Base-by-base conservation (phyloP, 495 filamentous ascomycete species). In the Friedmanniomyces simplex region DNA sequence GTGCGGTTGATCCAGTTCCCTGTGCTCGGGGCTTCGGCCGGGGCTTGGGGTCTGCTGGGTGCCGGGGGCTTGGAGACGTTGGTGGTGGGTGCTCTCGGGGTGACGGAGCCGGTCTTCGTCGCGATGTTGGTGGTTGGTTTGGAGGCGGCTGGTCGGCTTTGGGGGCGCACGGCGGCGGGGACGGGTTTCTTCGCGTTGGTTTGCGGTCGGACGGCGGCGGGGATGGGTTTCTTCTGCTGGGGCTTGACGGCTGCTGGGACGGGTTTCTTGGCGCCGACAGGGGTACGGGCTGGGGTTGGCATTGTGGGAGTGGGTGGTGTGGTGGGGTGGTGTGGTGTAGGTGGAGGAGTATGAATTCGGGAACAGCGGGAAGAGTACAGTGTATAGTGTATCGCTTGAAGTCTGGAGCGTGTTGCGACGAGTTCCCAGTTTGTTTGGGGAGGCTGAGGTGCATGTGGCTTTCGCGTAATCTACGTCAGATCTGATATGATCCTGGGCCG, bases 1-100 rank as follows among this genome's bases (percentile, higher is more conserved):
- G 59, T 64, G 45, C 63, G 58, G 41, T 63, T 69, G 55, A 73
- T 63, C 69, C 69, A 73, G 60, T 67, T 69, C 22, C 22, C 39
- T 20, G 53, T 22, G 13, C 14, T 46, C 39, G 53, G 39, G 12
- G 49, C 25, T 24, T 32, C 32, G 25, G 21, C 24, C 20, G 53
- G 12, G 2, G 53, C 52, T 12, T 28, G 1, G 24, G 49, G 26
- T 52, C 22, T 51, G 52, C 12, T 60, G 42, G 37, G 10, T 5
- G 36, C 25, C 24, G 20, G 46, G 24, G 21, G 6, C 8, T 18
- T 49, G 6, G 46, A 22, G 46, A 24, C 20, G 24, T 22, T n/a
- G 41, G 6, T 49, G 3, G 46, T 24, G 18, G 46, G 39, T 13
- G 39, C 39, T 43, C 39, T 5, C 3, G 39, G 39, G 5, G 39